A percentile compares a stretch with the other conserved stretches of the same genome.
Evolutionary conservation across 495 filamentous ascomycete species (phyloP).

Genomic region (Hypoxylon intermedium): DNA sequence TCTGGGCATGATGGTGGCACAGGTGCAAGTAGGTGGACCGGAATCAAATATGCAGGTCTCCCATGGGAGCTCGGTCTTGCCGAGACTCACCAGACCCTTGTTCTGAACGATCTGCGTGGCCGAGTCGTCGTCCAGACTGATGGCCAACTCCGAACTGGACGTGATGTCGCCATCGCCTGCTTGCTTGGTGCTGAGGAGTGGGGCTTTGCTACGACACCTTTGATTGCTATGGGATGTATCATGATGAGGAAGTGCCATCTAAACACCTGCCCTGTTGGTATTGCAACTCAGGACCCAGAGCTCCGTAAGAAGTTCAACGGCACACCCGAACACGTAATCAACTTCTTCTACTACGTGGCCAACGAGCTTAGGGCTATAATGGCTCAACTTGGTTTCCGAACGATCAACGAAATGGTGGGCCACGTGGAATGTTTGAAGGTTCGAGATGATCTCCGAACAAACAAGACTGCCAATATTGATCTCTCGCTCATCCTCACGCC

Average conservation of each 20-base stretch:
- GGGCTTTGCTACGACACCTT: constrained; percentile 95
- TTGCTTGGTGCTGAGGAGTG: constrained; percentile 97
- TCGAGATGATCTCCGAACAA: constrained; percentile 84
- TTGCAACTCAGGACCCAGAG: constrained; percentile 95
- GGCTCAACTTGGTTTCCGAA: constrained; percentile 93
- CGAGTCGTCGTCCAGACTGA: constrained; percentile 98
- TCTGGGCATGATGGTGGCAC: constrained; percentile 98
- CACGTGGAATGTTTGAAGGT: constrained; percentile 87
- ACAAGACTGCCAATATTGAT: constrained; percentile 94
- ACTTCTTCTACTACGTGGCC: constrained; percentile 99
- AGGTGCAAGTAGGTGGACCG: constrained; percentile 97
- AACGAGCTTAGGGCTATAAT: constrained; percentile 99
- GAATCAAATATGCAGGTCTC: constrained; percentile 98
- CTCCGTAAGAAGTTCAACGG: constrained; percentile 94
- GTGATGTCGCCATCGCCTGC: constrained; percentile 96
- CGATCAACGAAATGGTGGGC: constrained; percentile 98
- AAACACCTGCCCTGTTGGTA: constrained; percentile 90
- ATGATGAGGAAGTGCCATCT: constrained; percentile 84
- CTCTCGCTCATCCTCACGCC: constrained; percentile 95
- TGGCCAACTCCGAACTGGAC: constrained; percentile 91
- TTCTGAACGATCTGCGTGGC: constrained; percentile 95
- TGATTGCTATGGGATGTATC: constrained; percentile 98
- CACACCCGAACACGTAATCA: constrained; percentile 97
- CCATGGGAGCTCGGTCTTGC: constrained; percentile 98
- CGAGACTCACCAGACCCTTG: constrained; percentile 98